Base-by-base conservation (phyloP, 176 grass and related monocot genomes). In the Cocos nucifera region DNA sequence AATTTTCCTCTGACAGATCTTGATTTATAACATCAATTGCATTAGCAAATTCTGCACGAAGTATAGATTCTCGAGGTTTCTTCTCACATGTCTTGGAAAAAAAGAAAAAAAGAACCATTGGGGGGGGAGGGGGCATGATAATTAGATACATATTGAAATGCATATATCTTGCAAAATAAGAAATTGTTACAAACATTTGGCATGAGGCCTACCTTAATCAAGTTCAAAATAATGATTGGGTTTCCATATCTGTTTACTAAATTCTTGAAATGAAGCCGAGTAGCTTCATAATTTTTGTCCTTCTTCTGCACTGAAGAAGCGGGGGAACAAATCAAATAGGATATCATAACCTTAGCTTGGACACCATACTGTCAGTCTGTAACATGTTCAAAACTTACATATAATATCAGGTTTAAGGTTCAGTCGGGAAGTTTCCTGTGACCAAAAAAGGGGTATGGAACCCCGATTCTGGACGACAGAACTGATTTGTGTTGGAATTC, bases 391-490 rank as follows among this genome's bases (percentile, higher is more conserved):
- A 19, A 78, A 65, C 80, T 97, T 97, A 97, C 92, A 68, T 66
- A 88, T 81, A 74, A 97, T 97, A 75, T 90, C 79, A 66, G 87
- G 87, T 71, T 85, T 97, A 74, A 87, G 49, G 74, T 85, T 90
- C 52, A 91, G 61, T 50, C 76, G 78, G 54, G 87, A 85, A 55
- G 84, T 76, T 71, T 97, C 92, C 53, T 97, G 87, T 50, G 92
- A 91, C 92, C 92, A 97, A 69, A 84, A 88, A 50, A 97, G 70
- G 6, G 92, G 92, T 61, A 97, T 97, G 5, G 92, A 97, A 62
- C 92, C 87, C 81, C 92, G 80, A 58, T 97, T 86, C 75, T 97
- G 92, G 65, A 91, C 83, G 32, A 97, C 79, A 67, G 92, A 97
- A 76, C 80, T 85, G 82, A 91, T 81, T 74, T 90, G 75, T 54